Percentiles rank a stretch among this genome's conserved stretches.
Evolutionary conservation across 495 filamentous ascomycete genomes (phyloP).

Genomic region (Pseudotulostoma volvatum): DNA sequence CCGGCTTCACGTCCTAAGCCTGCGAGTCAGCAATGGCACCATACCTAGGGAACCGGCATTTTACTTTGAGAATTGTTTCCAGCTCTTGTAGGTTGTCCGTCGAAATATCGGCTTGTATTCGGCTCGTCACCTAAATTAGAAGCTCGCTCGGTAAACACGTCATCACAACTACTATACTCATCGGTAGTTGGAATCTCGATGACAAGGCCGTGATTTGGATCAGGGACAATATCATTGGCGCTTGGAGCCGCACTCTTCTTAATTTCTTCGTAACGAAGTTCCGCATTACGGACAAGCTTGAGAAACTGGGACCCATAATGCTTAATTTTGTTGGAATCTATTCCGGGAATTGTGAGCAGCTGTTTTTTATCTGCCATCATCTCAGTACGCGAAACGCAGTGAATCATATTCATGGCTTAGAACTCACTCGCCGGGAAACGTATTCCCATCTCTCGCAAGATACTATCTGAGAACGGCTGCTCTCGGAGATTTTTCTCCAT

Average conservation of each 20-base stretch:
- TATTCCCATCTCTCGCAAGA: slow-evolving; percentile 74
- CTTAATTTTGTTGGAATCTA: slow-evolving; percentile 52
- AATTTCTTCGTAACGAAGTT: slow-evolving; percentile 42
- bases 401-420: neutral
- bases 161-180: slow-evolving; percentile 29
- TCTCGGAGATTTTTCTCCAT: slow-evolving; percentile 41
- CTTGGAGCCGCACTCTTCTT: slow-evolving; percentile 26
- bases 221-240: slow-evolving; percentile 30
- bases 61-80: neutral
- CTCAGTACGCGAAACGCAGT: neutral
- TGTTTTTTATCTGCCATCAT: slow-evolving; percentile 23
- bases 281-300: slow-evolving; percentile 40
- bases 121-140: slow-evolving; percentile 15
- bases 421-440: slow-evolving; percentile 45
- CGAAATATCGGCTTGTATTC: slow-evolving; percentile 33
- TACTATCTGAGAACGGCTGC: slow-evolving; percentile 59
- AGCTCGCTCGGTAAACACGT: slow-evolving; percentile 18
- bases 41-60: neutral
- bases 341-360: slow-evolving; percentile 50
- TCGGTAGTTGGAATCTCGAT: slow-evolving; percentile 42
- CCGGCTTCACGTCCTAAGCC: no score
- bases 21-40: neutral
- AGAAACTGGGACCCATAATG: slow-evolving; percentile 54
- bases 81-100: slow-evolving; percentile 6
- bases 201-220: slow-evolving; percentile 46